phyloP scores from a whole-genome alignment of 768 basidiomycete species.

The Tephrocybe rancida region DNA sequence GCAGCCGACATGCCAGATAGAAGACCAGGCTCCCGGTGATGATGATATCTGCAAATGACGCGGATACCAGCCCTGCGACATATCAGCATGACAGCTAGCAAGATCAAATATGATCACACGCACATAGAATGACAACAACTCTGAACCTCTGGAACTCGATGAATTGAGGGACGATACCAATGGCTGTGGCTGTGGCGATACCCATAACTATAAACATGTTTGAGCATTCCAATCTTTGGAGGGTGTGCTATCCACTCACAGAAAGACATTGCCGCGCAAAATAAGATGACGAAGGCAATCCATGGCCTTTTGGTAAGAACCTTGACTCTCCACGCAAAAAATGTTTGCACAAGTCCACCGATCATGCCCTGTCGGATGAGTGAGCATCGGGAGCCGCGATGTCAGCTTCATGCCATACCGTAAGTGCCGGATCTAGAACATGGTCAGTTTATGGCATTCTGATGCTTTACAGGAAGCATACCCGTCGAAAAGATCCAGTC shows the following conservation, averaged over 20 bases:
- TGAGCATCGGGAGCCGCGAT: neutral
- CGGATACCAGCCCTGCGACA: slow-evolving; percentile 37
- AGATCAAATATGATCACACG: neutral
- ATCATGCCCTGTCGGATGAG: slow-evolving; percentile 10
- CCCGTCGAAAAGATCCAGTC: slow-evolving; percentile 16
- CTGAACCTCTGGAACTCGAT: slow-evolving; percentile 26
- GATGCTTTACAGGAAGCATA: neutral
- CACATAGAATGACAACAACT: slow-evolving; percentile 21
- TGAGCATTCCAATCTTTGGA: neutral
- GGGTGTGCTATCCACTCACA: slow-evolving; percentile 14
- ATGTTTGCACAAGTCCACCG: slow-evolving; percentile 16
- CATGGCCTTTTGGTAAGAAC: slow-evolving; percentile 20
- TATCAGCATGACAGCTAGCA: neutral
- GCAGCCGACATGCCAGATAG: slow-evolving; percentile 32
- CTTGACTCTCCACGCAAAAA: slow-evolving; percentile 25
- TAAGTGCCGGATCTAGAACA: slow-evolving; percentile 15
- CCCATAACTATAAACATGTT: slow-evolving; percentile 21
- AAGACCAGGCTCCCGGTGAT: slow-evolving; percentile 41
- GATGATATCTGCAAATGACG: slow-evolving; percentile 37
- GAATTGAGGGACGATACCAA: slow-evolving; percentile 19
- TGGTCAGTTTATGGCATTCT: neutral
- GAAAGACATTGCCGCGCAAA: slow-evolving; percentile 10
- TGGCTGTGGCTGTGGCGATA: slow-evolving; percentile 24
- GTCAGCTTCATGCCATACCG: neutral
- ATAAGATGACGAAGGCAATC: slow-evolving; percentile 14